Evolutionary conservation across 345 rosid genomes (phyloP), one percentile per base, ranked within the genome.

Genomic region (Dimocarpus longan): DNA sequence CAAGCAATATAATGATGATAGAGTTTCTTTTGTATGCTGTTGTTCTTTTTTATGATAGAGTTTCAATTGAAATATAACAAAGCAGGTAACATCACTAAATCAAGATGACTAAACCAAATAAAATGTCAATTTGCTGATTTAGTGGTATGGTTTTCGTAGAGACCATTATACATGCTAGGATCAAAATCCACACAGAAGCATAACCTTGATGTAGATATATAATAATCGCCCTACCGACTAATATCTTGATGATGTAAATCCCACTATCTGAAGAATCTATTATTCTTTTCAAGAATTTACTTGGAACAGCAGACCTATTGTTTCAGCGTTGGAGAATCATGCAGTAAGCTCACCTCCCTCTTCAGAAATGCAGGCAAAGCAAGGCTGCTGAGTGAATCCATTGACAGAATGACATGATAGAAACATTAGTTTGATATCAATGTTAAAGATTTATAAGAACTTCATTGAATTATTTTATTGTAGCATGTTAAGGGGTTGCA

Each of bases 311-410:
- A 42, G 22, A 52, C 32, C 70, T 64, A 66, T 69, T 70, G 68
- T 6, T 68, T 70, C 5, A n/a, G 39, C 44, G 66, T 9, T 37
- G 82, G 71, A 28, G 80, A 56, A 66, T 78, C 79, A 5, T 74
- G 4, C 21, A 92, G 92, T 50, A 85, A 76, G 74, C 81, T 84
- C 79, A 93, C 93, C 86, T 94, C 98, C 91, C 93, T 87, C 80
- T 79, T 87, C 79, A 96, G 71, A 83, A 94, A 96, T 70, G 91
- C 80, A 4, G 99, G 99, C 90, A 94, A 81, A 6, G 93, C 92
- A 75, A 92, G 1, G 99, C 95, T 19, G 98, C 98, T 4, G 86
- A 78, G 80, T 92, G 99, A 85, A 93, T 88, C 98, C 94, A 92
- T 83, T 77, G 59, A 37, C 16, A 43, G 16, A 82, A 83, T 21